Percentiles rank a stretch among this genome's conserved stretches.
Evolutionary conservation across 306 rosid genomes (phyloP).

Genomic region (Lablab purpureus): DNA sequence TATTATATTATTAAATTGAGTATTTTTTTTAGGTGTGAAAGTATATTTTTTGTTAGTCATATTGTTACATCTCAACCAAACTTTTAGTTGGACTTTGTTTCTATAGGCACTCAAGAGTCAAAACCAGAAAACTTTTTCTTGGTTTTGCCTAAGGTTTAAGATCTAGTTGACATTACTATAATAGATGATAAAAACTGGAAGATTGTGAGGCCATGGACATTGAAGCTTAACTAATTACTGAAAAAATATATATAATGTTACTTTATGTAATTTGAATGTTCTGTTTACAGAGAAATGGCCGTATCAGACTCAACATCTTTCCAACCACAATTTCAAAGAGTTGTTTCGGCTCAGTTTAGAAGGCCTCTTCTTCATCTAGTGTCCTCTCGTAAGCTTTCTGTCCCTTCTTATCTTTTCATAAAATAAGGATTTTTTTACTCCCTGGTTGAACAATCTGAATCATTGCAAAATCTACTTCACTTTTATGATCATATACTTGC

Average conservation of each 20-base stretch:
- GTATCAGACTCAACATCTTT: neutral
- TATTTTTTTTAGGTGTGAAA: too few relatives aligned
- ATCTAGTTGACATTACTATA: neutral
- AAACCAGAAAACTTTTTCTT: neutral
- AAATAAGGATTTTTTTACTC: neutral
- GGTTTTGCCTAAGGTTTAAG: neutral
- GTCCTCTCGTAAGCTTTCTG: conserved; percentile 35
- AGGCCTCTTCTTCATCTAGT: conserved; percentile 43
- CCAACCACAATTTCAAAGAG: conserved; percentile 5
- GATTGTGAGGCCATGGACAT: neutral
- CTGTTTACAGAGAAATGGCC: conserved; percentile 43
- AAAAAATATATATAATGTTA: neutral
- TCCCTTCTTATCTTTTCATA: neutral
- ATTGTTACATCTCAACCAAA: neutral
- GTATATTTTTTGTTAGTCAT: neutral
- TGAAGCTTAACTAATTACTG: neutral
- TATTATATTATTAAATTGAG: too few relatives aligned
- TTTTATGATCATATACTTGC: neutral
- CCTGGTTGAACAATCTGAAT: neutral
- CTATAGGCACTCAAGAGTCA: neutral
- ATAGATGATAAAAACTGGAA: neutral
- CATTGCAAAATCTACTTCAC: neutral
- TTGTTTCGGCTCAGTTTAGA: conserved; percentile 41
- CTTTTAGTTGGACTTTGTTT: neutral
- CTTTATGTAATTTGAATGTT: neutral